These are phyloP conservation scores for Hemisphaericaspora xylofermentans DNA, from an alignment of 1,139 yeast species.

Conservation along the genomic window DNA sequence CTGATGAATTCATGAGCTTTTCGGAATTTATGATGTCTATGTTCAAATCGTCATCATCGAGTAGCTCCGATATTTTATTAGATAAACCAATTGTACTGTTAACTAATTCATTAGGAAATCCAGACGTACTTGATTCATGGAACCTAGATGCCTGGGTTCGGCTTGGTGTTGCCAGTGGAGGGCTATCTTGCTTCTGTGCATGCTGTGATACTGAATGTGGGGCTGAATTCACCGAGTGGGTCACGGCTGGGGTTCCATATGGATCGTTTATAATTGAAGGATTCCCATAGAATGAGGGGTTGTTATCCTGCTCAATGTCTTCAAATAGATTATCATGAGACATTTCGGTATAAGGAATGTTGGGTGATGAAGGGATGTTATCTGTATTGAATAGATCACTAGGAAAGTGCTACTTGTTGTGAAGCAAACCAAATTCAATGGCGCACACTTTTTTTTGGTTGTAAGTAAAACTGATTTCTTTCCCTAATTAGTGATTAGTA, in stretches of 20 bases:
- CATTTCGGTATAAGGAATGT: too few species aligned
- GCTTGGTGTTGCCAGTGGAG: constrained; percentile 5
- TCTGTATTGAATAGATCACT: not conserved
- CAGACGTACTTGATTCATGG: constrained; percentile 1
- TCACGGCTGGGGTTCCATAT: constrained; percentile 18
- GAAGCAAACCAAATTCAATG: not conserved
- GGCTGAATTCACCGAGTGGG: not conserved
- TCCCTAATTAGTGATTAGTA: not conserved
- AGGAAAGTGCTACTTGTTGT: not conserved
- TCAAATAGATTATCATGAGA: constrained; percentile 24
- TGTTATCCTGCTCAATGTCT: constrained; percentile 50
- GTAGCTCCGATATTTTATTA: constrained; percentile 32
- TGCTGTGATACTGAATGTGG: constrained; percentile 6
- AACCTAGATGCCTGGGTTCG: not conserved
- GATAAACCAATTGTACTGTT: constrained; percentile 42
- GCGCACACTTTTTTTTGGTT: not conserved
- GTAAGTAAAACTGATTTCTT: not conserved
- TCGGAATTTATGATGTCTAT: constrained; percentile 39
- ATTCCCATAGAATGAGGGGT: constrained; percentile 45
- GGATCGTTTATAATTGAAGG: constrained; percentile 30
- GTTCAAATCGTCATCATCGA: constrained; percentile 27
- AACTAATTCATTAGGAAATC: constrained; percentile 22
- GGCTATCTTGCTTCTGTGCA: constrained; percentile 3
- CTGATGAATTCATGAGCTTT: constrained; percentile 37
- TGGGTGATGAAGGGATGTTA: not conserved